Evolutionary conservation across 768 basidiomycete species (phyloP).

Genomic region (Exidia glandulosa): DNA sequence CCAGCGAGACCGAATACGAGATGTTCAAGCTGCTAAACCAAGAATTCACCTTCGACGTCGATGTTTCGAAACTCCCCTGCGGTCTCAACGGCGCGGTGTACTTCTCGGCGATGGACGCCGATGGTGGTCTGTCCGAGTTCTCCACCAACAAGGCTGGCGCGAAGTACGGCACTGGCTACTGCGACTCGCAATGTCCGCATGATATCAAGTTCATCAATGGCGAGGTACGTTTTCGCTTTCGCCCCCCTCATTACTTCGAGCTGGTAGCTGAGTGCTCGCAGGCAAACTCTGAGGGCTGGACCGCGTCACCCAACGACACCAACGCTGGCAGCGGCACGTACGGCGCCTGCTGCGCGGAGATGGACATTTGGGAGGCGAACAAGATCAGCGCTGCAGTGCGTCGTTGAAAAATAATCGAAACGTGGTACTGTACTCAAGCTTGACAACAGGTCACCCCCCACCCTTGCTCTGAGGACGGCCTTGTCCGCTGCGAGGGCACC

Average conservation of each 20-base stretch:
- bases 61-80: conserved; percentile 44
- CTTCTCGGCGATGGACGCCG: conserved; percentile 40
- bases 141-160: conserved; percentile 46
- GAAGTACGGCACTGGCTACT: conserved; percentile 53
- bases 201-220: conserved; percentile 54
- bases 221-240: conserved; percentile 22
- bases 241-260: background rate
- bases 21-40: conserved; percentile 42
- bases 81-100: conserved; percentile 54
- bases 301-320: conserved; percentile 20
- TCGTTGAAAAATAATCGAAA: background rate
- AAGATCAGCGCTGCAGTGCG: conserved; percentile 15
- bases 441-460: conserved; percentile 31
- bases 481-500: conserved; percentile 31
- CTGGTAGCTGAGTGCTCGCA: conserved; percentile 5
- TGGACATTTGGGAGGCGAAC: conserved; percentile 27
- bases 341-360: conserved; percentile 24
- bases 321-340: conserved; percentile 18
- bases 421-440: background rate
- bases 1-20: conserved; percentile 29
- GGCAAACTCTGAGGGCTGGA: conserved; percentile 21
- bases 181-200: conserved; percentile 49
- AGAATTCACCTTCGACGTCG: conserved; percentile 52
- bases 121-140: conserved; percentile 39
- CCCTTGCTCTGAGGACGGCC: conserved; percentile 31